phyloP scores from a whole-genome alignment of 1,284 basidiomycete genomes.

The Cryptococcus sp. region DNA sequence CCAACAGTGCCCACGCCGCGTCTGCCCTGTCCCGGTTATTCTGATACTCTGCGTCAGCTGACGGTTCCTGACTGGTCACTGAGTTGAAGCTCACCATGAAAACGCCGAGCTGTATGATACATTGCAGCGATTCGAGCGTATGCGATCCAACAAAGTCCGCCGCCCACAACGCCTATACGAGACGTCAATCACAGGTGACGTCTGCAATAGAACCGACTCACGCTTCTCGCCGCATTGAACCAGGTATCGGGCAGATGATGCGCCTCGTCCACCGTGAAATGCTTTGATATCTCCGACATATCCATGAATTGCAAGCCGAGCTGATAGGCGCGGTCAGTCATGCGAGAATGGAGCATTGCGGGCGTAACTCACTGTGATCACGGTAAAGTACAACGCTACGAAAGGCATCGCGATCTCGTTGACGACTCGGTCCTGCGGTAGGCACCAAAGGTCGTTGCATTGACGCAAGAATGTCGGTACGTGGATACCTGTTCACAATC shows the following conservation, averaged over 20 bases:
- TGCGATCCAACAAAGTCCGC: constrained; percentile 53
- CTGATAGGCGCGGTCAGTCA: constrained; percentile 14
- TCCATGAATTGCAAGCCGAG: constrained; percentile 54
- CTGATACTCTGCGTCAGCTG: constrained; percentile 16
- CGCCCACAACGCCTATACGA: constrained; percentile 44
- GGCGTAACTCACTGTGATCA: constrained; percentile 42
- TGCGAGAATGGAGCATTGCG: not conserved
- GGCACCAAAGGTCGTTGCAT: constrained; percentile 51
- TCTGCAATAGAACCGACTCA: constrained; percentile 17
- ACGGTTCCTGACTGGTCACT: not conserved
- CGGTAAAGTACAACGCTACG: constrained; percentile 48
- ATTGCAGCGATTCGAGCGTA: constrained; percentile 51
- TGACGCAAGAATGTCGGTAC: constrained; percentile 51
- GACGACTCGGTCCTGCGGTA: constrained; percentile 43
- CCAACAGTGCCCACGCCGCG: constrained; percentile 53
- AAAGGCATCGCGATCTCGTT: constrained; percentile 52
- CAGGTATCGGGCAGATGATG: constrained; percentile 46
- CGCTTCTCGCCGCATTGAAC: constrained; percentile 47
- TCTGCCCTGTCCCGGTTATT: constrained; percentile 54
- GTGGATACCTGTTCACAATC: constrained; percentile 39
- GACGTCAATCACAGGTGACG: constrained; percentile 1
- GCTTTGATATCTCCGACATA: constrained; percentile 36
- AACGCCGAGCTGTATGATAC: constrained; percentile 48
- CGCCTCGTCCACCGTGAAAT: constrained; percentile 48
- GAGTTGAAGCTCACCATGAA: constrained; percentile 40